Evolutionary conservation across 192 early-diverging fungal genomes (phyloP).

Genomic region (Coemansia sp.): DNA sequence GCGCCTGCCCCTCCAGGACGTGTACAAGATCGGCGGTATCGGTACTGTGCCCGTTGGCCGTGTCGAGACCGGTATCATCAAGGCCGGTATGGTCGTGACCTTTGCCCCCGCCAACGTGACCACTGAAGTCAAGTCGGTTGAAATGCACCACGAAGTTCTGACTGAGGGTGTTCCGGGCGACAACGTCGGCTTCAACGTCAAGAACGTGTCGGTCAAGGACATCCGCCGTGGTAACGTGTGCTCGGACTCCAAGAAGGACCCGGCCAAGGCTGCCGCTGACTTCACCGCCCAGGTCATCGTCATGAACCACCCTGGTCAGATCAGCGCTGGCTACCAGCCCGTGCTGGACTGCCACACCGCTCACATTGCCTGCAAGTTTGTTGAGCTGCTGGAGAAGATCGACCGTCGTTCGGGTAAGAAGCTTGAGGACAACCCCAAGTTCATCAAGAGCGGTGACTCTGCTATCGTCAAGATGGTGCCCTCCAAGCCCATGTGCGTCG

Average conservation of each 20-base stretch:
- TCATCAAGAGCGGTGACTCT: constrained; percentile 92
- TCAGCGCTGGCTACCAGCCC: constrained; percentile 90
- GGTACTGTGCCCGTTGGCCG: constrained; percentile 96
- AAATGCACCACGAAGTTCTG: constrained; percentile 97
- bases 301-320: constrained; percentile 96
- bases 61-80: constrained; percentile 95
- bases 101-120: constrained; percentile 85
- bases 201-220: constrained; percentile 97
- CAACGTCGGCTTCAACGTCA: constrained; percentile 99
- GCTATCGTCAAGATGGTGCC: constrained; percentile 95
- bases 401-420: constrained; percentile 94
- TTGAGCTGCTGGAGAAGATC: constrained; percentile 90
- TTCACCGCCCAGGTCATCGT: constrained; percentile 96
- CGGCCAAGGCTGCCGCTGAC: constrained; percentile 85
- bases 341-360: constrained; percentile 95
- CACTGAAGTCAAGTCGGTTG: constrained; percentile 96
- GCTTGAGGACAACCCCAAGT: constrained; percentile 91
- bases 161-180: constrained; percentile 83
- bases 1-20: constrained; percentile 95
- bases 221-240: constrained; percentile 95
- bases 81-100: constrained; percentile 84
- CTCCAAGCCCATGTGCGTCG: constrained; percentile 95
- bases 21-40: constrained; percentile 98
- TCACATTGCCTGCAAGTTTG: constrained; percentile 95
- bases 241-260: constrained; percentile 96